Evolutionary conservation across 805 yeast genomes (phyloP), one percentile per base, ranked within the genome.

Genomic region (Starmerella roubikii): DNA sequence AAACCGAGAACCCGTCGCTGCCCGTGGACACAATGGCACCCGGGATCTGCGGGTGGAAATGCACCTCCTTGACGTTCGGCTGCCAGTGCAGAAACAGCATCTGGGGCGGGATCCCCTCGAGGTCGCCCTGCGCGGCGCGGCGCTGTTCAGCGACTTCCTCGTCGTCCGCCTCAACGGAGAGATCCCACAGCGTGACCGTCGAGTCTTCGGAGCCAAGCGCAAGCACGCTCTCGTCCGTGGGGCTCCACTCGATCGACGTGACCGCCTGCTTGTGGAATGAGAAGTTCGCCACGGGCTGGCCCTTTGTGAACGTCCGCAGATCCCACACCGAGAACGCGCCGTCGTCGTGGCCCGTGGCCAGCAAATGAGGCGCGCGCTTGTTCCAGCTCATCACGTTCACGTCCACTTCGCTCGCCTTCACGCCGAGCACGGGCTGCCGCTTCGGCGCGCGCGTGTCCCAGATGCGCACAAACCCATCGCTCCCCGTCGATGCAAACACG

Each of bases 251-350:
- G 48, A 91, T 84, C 5, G 95, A 78, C 1, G 98, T 91, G 53
- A 91, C 72, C 20, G 98, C 79, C 32, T 88, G 74, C 60, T 83
- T 82, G 66, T 91, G 97, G 81, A 91, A 91, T 52, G 81, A 84
- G 56, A 88, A 91, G 50, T 79, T 77, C 5, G 96, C 98, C 28
- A 91, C 97, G 12, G 97, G 96, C 32, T 58, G 54, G 6, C 72
- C 60, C 50, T 76, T 71, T 49, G 78, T 69, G 69, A 91, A 74
- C 51, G 78, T 73, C 56, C 98, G 77, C 60, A 91, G 68, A 65
- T 91, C 98, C 98, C 98, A 91, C 32, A 91, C 91, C 32, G 93
- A 85, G 95, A 97, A 91, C 23, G 76, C 64, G 47, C 98, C 98
- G 58, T 86, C 94, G 59, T 91, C 98, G 56, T 91, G 95, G 51